Evolutionary conservation across 257 asterid genomes (phyloP).

Genomic region (Vinca minor): DNA sequence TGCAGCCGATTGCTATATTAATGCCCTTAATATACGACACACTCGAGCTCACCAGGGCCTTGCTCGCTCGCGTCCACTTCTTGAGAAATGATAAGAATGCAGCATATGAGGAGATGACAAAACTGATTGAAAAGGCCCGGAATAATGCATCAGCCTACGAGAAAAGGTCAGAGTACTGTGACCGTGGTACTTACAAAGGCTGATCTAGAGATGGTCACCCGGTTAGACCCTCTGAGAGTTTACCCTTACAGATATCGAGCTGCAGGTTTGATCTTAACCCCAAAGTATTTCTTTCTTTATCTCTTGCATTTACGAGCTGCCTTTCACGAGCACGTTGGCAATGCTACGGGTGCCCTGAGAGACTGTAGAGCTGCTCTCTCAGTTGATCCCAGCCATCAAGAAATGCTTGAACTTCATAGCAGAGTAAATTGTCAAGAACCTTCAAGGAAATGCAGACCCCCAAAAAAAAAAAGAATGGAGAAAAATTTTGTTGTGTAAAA

Average conservation of each 20-base stretch:
- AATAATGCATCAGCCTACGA: slow-evolving; percentile 92
- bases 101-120: slow-evolving; percentile 91
- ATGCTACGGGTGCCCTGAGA: slow-evolving; percentile 68
- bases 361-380: slow-evolving; percentile 99
- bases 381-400: slow-evolving; percentile 94
- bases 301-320: slow-evolving; percentile 93
- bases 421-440: slow-evolving; percentile 93
- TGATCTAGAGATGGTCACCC: slow-evolving; percentile 88
- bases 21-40: slow-evolving; percentile 88
- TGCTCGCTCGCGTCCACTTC: slow-evolving; percentile 93
- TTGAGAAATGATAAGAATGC: slow-evolving; percentile 71
- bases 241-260: slow-evolving; percentile 98
- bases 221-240: slow-evolving; percentile 83
- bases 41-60: slow-evolving; percentile 99
- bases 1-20: slow-evolving; percentile 95
- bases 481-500: not conserved
- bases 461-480: not conserved
- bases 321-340: slow-evolving; percentile 86
- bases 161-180: slow-evolving; percentile 92
- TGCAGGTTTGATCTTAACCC: slow-evolving; percentile 55
- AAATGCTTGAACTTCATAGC: slow-evolving; percentile 95
- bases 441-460: slow-evolving; percentile 16
- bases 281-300: slow-evolving; percentile 31
- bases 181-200: slow-evolving; percentile 84
- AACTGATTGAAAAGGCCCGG: slow-evolving; percentile 77